These are phyloP conservation scores for Apiospora rasikravindrae DNA, from an alignment of 2,329 filamentous ascomycete species.

Conservation along the genomic window DNA sequence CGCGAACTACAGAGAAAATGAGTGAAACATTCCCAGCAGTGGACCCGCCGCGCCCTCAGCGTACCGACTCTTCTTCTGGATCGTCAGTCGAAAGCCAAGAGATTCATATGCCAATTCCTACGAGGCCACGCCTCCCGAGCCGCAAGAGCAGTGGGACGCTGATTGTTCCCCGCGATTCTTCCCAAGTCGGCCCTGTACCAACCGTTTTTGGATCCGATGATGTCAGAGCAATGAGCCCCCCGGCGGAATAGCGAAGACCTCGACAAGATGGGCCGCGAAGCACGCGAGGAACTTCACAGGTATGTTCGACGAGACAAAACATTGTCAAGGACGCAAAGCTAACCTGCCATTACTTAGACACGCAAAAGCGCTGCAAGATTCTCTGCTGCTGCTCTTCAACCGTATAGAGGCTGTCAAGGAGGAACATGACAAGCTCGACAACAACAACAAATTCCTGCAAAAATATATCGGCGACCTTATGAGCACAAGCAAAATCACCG, in stretches of 20 bases:
- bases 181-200: conserved; percentile 73
- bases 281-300: conserved; percentile 69
- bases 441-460: conserved; percentile 94
- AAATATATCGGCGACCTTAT: conserved; percentile 98
- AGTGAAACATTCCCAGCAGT: conserved; percentile 9
- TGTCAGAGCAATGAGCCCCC: conserved; percentile 93
- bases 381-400: conserved; percentile 86
- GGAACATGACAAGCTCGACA: conserved; percentile 96
- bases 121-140: conserved; percentile 71
- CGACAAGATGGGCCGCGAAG: conserved; percentile 83
- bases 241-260: conserved; percentile 89
- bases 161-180: conserved; percentile 78
- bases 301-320: conserved; percentile 38
- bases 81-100: conserved; percentile 36
- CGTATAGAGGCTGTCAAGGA: conserved; percentile 92
- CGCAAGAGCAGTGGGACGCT: conserved; percentile 83
- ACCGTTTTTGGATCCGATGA: conserved; percentile 84
- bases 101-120: conserved; percentile 57
- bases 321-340: not conserved
- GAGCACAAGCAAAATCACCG: conserved; percentile 78
- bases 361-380: conserved; percentile 86
- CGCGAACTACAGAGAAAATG: not conserved
- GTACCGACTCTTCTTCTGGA: conserved; percentile 38
- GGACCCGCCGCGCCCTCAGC: conserved; percentile 26
- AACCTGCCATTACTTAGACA: conserved; percentile 61